Evolutionary conservation across 2,329 filamentous ascomycete species (phyloP), one percentile per base, ranked within the genome.

Genomic region (Fusarium xyrophilum): DNA sequence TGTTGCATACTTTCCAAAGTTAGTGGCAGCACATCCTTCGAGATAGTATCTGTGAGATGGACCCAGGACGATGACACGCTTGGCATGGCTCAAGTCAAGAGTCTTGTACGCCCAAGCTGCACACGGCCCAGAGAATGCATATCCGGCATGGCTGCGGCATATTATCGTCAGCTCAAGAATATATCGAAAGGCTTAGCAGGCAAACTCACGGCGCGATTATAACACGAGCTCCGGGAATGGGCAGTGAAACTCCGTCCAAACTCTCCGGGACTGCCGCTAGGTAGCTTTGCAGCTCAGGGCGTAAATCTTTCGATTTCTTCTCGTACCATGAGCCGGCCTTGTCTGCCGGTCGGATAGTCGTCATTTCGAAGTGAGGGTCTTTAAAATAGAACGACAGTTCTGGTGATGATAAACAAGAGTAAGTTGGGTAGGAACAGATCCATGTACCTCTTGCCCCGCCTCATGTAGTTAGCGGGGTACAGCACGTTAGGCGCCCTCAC

Each of bases 71-170:
- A 99, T 98, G 68, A 99, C 87, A 6, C 93, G 91, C 79, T 96
- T 97, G 27, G 89, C 91, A 65, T 88, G 87, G 63, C 88, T 90
- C 58, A 98, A 85, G 77, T 98, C 93, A 51, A 97, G 89, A 10
- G 88, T 87, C 79, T 93, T 96, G 81, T 98, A 99, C 12, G 96
- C 96, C 89, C 93, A 98, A 43, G 94, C 96, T 43, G 96, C 96
- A 71, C 93, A 95, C 39, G 90, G 88, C 11, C 96, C 96, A 7
- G 96, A 99, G 83, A 95, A 98, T 4, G 87, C 83, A 81, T 97
- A 99, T 65, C 96, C 96, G 63, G 96, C 96, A 79, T 99, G 96
- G 64, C 95, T 97, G 71, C 13, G 1, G 52, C 0, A 28, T 0
- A 30, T 12, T 9, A 2, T 25, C 13, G 21, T 73, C 40, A 74